These are phyloP conservation scores for Beauveria bassiana DNA, from an alignment of 2,329 filamentous ascomycete genomes.

Conservation along the genomic window DNA sequence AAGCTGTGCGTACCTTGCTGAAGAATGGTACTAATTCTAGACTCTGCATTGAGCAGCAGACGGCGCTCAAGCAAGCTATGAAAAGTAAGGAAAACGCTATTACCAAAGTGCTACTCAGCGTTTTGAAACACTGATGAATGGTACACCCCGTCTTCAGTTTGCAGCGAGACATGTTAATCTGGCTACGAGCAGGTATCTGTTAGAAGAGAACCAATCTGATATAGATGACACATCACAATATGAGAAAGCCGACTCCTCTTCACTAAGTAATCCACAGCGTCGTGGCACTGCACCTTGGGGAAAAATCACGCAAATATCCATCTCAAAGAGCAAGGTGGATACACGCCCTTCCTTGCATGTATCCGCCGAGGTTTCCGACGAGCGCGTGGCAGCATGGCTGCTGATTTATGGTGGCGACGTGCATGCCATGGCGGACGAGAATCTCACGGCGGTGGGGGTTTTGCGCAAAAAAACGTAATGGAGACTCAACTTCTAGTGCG, in stretches of 20 bases:
- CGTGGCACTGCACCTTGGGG: not conserved
- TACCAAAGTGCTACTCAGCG: not conserved
- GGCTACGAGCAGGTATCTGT: not conserved
- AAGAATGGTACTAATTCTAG: no score
- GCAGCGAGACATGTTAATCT: not conserved
- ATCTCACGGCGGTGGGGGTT: not conserved
- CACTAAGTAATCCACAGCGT: not conserved
- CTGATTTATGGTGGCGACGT: not conserved
- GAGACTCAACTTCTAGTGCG: not conserved
- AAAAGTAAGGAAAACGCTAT: not conserved
- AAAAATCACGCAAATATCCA: not conserved
- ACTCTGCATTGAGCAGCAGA: no score
- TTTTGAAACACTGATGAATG: not conserved
- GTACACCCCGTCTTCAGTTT: not conserved
- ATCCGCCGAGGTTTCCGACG: not conserved
- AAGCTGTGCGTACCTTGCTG: no score
- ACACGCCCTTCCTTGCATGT: not conserved
- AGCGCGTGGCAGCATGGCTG: not conserved
- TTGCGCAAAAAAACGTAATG: not conserved
- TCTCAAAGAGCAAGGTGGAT: not conserved
- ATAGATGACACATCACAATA: not conserved
- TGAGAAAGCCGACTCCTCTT: not conserved
- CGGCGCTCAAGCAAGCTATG: not conserved
- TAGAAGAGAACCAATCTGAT: not conserved
- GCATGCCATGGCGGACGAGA: not conserved